Evolutionary conservation across 2,329 filamentous ascomycete species (phyloP).

Genomic region (Pseudogymnoascus sp.): DNA sequence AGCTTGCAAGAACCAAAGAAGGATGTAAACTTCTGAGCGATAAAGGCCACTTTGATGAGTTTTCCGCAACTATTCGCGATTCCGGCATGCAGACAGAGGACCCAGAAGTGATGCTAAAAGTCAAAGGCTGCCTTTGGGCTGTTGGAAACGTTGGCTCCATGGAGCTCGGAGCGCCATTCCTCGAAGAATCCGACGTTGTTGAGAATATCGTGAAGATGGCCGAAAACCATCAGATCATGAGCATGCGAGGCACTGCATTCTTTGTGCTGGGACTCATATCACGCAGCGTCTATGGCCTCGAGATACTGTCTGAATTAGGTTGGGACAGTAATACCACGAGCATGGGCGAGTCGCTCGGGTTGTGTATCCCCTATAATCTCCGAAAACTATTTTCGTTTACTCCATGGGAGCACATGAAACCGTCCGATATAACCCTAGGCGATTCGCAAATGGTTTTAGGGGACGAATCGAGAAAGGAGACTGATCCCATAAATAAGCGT

Average conservation of each 20-base stretch:
- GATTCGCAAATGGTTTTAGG: conserved; percentile 39
- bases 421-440: conserved; percentile 26
- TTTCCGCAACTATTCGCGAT: conserved; percentile 79
- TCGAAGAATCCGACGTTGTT: conserved; percentile 85
- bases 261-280: conserved; percentile 92
- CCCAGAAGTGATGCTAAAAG: conserved; percentile 75
- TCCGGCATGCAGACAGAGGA: conserved; percentile 81
- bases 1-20: conserved; percentile 85
- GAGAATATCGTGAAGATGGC: conserved; percentile 82
- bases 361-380: conserved; percentile 76
- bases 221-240: conserved; percentile 81
- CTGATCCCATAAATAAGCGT: conserved; percentile 56
- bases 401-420: conserved; percentile 41
- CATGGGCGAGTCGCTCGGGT: conserved; percentile 73
- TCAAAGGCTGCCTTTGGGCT: conserved; percentile 95
- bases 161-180: conserved; percentile 90
- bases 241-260: conserved; percentile 88
- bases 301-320: conserved; percentile 79
- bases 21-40: conserved; percentile 83
- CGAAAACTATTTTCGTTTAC: conserved; percentile 66
- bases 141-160: conserved; percentile 97
- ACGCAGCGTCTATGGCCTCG: conserved; percentile 80
- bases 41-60: conserved; percentile 95
- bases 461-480: conserved; percentile 42
- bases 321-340: conserved; percentile 89